A percentile compares a stretch with the other conserved stretches of the same genome.
phyloP scores from a whole-genome alignment of 1,284 basidiomycete genomes.

The Boletus mariae region DNA sequence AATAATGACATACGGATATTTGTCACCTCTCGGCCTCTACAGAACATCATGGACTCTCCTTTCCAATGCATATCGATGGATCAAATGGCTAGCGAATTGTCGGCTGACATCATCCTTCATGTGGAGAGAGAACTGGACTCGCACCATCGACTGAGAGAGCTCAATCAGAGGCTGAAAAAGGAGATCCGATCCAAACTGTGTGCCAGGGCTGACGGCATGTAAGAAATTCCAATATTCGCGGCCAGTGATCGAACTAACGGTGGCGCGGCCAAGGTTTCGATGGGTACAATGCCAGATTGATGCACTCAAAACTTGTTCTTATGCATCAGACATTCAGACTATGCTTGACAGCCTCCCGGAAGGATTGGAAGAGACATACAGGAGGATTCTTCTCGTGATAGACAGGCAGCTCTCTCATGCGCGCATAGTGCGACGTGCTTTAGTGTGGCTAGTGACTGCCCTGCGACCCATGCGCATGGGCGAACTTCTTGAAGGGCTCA shows the following conservation, averaged over 20 bases:
- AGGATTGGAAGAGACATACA: slow-evolving; percentile 15
- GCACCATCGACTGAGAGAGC: neutral
- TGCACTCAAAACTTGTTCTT: neutral
- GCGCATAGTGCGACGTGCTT: neutral
- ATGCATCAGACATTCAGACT: too few relatives aligned
- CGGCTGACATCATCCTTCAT: neutral
- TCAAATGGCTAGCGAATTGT: too few relatives aligned
- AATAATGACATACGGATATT: neutral
- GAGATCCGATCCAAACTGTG: slow-evolving; percentile 7
- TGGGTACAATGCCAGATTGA: slow-evolving; percentile 17
- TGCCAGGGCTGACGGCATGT: slow-evolving; percentile 7
- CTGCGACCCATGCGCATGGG: slow-evolving; percentile 4
- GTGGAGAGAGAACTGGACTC: slow-evolving; percentile 4
- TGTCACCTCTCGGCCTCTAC: slow-evolving; percentile 3
- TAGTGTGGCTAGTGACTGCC: slow-evolving; percentile 9
- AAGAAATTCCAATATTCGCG: neutral
- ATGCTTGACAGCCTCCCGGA: slow-evolving; percentile 3
- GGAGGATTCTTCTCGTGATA: slow-evolving; percentile 10
- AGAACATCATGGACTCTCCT: neutral
- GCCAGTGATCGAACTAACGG: too few relatives aligned
- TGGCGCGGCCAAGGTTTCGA: slow-evolving; percentile 5
- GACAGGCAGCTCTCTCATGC: neutral
- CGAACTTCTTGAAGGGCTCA: slow-evolving; percentile 10
- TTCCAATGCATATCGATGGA: too few relatives aligned
- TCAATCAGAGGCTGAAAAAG: neutral